Evolutionary conservation across 306 rosid genomes (phyloP).

Genomic region (Hylodesmum podocarpum): DNA sequence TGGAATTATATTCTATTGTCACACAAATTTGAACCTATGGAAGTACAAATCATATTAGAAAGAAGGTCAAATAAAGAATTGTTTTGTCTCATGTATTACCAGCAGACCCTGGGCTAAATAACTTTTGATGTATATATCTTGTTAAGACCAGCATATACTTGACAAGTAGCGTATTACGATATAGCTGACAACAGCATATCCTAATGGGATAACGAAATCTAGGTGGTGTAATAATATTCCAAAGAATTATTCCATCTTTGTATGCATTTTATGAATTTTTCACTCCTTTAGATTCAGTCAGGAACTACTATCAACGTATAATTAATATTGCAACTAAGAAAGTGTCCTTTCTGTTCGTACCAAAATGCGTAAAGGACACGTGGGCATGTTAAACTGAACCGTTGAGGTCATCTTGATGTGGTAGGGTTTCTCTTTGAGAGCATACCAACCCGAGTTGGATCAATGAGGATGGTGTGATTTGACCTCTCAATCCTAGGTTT

Average conservation of each 20-base stretch:
- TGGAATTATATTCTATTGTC: not conserved
- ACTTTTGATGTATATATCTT: slow-evolving; percentile 60
- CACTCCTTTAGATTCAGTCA: not conserved
- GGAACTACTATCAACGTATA: too few relatives aligned
- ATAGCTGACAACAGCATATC: not conserved
- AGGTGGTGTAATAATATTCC: not conserved
- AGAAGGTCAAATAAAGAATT: slow-evolving; percentile 67
- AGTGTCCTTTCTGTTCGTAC: not conserved
- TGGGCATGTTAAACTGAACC: too few relatives aligned
- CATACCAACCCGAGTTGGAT: too few relatives aligned
- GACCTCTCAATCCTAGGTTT: too few relatives aligned
- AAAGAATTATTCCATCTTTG: not conserved
- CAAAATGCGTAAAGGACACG: too few relatives aligned
- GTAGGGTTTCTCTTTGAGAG: too few relatives aligned
- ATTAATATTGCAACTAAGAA: not conserved
- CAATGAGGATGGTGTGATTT: too few relatives aligned
- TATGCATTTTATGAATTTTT: not conserved
- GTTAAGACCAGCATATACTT: slow-evolving; percentile 54
- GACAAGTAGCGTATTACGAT: not conserved
- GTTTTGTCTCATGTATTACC: slow-evolving; percentile 47
- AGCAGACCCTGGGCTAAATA: slow-evolving; percentile 56
- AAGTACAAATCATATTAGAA: slow-evolving; percentile 67
- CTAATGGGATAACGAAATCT: not conserved
- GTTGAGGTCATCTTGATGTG: too few relatives aligned
- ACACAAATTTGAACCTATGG: not conserved